Conservation (phyloP, 108 stramenopile genomes). For the Cyclotella distinguenda region DNA sequence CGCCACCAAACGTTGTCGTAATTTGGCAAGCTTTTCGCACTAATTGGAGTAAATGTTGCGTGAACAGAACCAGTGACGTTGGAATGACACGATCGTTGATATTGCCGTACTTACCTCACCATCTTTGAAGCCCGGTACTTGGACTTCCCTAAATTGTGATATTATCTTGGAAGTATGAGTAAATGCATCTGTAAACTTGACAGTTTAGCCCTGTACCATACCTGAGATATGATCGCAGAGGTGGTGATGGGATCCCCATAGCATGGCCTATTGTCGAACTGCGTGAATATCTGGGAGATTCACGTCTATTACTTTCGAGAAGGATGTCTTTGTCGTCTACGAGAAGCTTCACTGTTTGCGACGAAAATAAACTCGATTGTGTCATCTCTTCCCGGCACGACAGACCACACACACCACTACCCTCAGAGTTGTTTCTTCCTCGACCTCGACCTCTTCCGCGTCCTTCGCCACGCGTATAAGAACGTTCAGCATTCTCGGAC, state of each 20-base stretch:
- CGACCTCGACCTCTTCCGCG: slow-evolving; percentile 35
- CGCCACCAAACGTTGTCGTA: slow-evolving; percentile 36
- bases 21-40: slow-evolving; percentile 40
- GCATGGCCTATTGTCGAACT: neutral
- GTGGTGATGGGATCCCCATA: neutral
- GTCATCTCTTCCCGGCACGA: slow-evolving; percentile 2
- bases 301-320: neutral
- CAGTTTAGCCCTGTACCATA: neutral
- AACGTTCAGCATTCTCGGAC: neutral
- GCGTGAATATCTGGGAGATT: neutral
- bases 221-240: slow-evolving; percentile 18
- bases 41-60: neutral
- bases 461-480: slow-evolving; percentile 17
- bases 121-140: slow-evolving; percentile 42
- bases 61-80: neutral
- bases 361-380: slow-evolving; percentile 3
- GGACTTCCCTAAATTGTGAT: slow-evolving; percentile 10
- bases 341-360: neutral
- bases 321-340: neutral
- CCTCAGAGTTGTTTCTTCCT: neutral
- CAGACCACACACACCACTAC: slow-evolving; percentile 5
- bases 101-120: slow-evolving; percentile 29
- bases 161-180: neutral
- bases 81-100: neutral
- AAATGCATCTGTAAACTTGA: neutral